Evolutionary conservation across 1,284 basidiomycete genomes (phyloP).

Genomic region (Mycosarcoma maydis): DNA sequence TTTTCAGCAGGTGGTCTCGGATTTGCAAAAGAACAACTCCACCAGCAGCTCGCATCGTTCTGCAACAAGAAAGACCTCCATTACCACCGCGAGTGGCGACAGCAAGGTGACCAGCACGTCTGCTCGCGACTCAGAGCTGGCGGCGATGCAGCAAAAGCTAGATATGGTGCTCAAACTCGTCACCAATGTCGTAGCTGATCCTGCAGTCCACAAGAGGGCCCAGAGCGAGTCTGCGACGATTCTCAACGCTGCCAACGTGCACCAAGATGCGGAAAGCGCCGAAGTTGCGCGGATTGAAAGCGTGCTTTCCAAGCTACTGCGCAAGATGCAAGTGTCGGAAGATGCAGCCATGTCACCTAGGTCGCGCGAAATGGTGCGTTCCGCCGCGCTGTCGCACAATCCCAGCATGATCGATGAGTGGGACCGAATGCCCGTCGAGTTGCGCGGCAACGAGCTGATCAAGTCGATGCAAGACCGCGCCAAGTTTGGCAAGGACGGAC

Average conservation of each 20-base stretch:
- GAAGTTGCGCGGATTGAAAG: constrained; percentile 42
- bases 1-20: constrained; percentile 49
- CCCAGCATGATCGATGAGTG: constrained; percentile 31
- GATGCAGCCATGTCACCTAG: constrained; percentile 28
- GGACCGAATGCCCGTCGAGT: constrained; percentile 37
- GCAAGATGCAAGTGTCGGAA: constrained; percentile 35
- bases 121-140: constrained; percentile 37
- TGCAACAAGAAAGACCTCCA: constrained; percentile 12
- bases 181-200: constrained; percentile 37
- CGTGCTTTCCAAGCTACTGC: constrained; percentile 38
- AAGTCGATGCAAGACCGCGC: constrained; percentile 41
- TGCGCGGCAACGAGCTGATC: constrained; percentile 34
- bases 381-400: constrained; percentile 17
- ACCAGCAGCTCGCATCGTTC: constrained; percentile 21
- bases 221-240: constrained; percentile 24
- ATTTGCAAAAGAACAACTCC: constrained; percentile 40
- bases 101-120: constrained; percentile 21
- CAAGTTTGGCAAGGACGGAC: constrained; percentile 35
- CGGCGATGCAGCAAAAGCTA: constrained; percentile 56
- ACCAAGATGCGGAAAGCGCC: constrained; percentile 15
- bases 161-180: constrained; percentile 55
- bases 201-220: constrained; percentile 18
- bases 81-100: constrained; percentile 15
- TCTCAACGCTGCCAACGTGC: constrained; percentile 2
- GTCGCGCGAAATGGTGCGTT: constrained; percentile 22